Base-by-base conservation (phyloP, 1,284 basidiomycete genomes). In the Coriolopsis trogii region DNA sequence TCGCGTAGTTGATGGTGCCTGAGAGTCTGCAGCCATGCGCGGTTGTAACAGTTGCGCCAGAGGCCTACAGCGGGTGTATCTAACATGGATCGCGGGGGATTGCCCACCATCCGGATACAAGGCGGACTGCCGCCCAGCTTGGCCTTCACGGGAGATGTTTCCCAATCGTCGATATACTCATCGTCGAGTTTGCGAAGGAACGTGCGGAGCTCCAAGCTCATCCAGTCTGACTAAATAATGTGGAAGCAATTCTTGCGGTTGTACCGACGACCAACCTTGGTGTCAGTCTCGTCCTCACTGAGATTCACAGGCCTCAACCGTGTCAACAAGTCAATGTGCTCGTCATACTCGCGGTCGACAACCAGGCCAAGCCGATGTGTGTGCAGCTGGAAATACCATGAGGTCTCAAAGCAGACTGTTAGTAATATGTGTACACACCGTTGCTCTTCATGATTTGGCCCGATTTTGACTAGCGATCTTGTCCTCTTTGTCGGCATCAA, bases 11-110 rank as follows among this genome's bases (percentile, higher is more conserved):
- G 12, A 15, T 44, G 42, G 4, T 7, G 42, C 42, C 24, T 33
- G 18, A 44, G 30, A 10, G 23, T 28, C 7, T 1, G 18, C 3
- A 33, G 33, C 42, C 29, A 44, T 1, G 42, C 29, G 2, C 16
- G 21, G 15, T 44, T 36, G n/a, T 44, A 44, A 20, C 42, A 44
- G 5, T 44, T 44, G 12, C 30, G 29, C 42, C 42, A 44, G 6
- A 44, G 16, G 6, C 42, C 42, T 33, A 33, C 9, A 4, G 42
- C 30, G 10, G 42, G 4, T 5, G 6, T 16, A 3, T 30, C 42
- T 15, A 41, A 6, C 13, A n/a, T 20, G 24, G 40, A 41, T 9
- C 18, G 3, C 0, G 40, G 24, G 1, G 40, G 40, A 3, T 7
- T 18, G 16, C 16, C 15, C 2, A 15, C 20, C 3, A 29, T 16